Conservation (phyloP, 2,329 filamentous ascomycete species). For the Curvularia spicifera region DNA sequence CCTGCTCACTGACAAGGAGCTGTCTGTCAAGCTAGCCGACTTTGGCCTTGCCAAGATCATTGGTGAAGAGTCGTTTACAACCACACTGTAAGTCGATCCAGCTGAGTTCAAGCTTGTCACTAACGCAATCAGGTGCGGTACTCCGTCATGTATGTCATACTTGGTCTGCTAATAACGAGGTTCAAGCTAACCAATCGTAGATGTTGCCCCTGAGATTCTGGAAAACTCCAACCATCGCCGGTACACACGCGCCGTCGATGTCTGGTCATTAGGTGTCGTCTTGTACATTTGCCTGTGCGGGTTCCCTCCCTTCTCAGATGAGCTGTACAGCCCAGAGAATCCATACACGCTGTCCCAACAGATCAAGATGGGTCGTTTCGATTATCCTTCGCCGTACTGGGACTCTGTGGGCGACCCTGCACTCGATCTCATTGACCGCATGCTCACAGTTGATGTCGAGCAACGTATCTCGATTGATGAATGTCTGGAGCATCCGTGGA, state of each 20-base stretch:
- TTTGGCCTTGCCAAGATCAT: constrained; percentile 99
- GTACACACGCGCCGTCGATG: constrained; percentile 93
- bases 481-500: constrained; percentile 91
- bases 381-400: constrained; percentile 97
- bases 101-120: constrained; percentile 11
- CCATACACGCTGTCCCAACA: constrained; percentile 88
- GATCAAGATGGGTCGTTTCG: constrained; percentile 86
- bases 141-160: constrained; percentile 72
- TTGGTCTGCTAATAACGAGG: background rate
- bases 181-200: constrained; percentile 46
- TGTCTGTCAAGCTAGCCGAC: constrained; percentile 90
- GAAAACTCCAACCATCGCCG: constrained; percentile 80
- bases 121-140: constrained; percentile 69
- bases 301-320: constrained; percentile 96
- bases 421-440: constrained; percentile 89
- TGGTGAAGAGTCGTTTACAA: constrained; percentile 97
- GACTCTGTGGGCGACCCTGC: constrained; percentile 85
- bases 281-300: constrained; percentile 97
- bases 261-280: constrained; percentile 98
- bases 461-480: constrained; percentile 87
- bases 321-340: constrained; percentile 79
- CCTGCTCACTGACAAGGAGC: constrained; percentile 79
- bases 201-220: constrained; percentile 94
- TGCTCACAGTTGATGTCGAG: constrained; percentile 88
- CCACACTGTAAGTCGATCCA: constrained; percentile 69